Evolutionary conservation across 768 basidiomycete genomes (phyloP).

Genomic region (Coprinellus aureogranulatus): DNA sequence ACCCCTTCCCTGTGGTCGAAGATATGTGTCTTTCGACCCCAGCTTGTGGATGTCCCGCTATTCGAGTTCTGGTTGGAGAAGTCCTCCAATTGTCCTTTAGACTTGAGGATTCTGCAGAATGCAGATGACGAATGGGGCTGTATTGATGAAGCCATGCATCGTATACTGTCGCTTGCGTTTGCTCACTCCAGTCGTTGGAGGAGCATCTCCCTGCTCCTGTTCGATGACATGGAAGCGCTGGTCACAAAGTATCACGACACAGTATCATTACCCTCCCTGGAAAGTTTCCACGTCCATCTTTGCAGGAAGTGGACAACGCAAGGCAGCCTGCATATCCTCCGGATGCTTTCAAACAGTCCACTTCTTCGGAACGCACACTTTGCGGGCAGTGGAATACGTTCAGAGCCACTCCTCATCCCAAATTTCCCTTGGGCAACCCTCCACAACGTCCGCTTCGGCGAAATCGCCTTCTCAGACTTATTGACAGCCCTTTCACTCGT

Average conservation of each 20-base stretch:
- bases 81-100: not conserved
- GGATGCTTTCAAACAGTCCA: not conserved
- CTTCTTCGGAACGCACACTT: too few relatives aligned
- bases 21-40: constrained; percentile 21
- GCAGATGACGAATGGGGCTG: not conserved
- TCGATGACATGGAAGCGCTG: not conserved
- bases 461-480: too few relatives aligned
- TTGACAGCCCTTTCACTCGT: too few relatives aligned
- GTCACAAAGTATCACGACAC: not conserved
- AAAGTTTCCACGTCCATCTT: not conserved
- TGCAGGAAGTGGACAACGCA: not conserved
- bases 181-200: not conserved
- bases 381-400: not conserved
- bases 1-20: constrained; percentile 27
- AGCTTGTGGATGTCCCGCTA: not conserved
- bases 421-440: too few relatives aligned
- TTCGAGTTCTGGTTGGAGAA: not conserved
- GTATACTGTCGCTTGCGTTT: not conserved
- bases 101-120: not conserved
- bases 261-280: not conserved
- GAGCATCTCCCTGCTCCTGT: not conserved
- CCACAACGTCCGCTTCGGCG: too few relatives aligned
- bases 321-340: not conserved
- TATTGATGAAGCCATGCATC: not conserved
- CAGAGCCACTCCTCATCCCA: too few relatives aligned